Base-by-base conservation (phyloP, 768 basidiomycete species). In the Exsudoporus frostii region DNA sequence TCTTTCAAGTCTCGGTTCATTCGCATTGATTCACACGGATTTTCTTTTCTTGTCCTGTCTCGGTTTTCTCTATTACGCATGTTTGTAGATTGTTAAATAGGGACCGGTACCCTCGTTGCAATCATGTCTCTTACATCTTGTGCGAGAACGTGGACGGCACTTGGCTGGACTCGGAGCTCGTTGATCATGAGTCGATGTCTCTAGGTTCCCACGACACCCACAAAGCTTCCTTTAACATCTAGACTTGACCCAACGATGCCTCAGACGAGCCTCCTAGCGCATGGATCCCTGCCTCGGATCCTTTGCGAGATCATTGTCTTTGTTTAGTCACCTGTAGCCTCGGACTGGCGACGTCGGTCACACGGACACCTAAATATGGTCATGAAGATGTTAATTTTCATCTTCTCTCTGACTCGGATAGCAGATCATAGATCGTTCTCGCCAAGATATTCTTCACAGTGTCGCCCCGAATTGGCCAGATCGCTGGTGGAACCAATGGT, bases 21-120 rank as follows among this genome's bases (percentile, higher is more conserved):
- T 39, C 45, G 64, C 54, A 60, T 57, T 63, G 61, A 50, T 62
- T 45, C 50, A 46, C 33, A 56, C 13, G 57, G 64, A 64, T 33
- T 56, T 45, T 64, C 36, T 49, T 48, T 2, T 62, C 41, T 47
- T 24, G 43, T 51, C 46, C 41, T 17, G 44, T 44, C 51, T 62
- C 27, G 55, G 24, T 48, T 29, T 40, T 52, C 50, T 60, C 51
- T 54, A 45, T 58, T 51, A 25, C 45, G 20, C 36, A 24, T 63
- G 52, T 56, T 27, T 55, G 63, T 65, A 60, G 50, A 33, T 43
- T 38, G 47, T 56, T 43, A 36, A 48, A 53, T 50, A 50, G 63
- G 63, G 61, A 64, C 63, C 42, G 63, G 64, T 57, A 65, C 55
- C 63, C 64, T 63, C 36, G 3, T 48, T 41, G 41, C 22, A n/a